phyloP scores from a whole-genome alignment of 2,329 filamentous ascomycete genomes.

The Graphilbum sp. region DNA sequence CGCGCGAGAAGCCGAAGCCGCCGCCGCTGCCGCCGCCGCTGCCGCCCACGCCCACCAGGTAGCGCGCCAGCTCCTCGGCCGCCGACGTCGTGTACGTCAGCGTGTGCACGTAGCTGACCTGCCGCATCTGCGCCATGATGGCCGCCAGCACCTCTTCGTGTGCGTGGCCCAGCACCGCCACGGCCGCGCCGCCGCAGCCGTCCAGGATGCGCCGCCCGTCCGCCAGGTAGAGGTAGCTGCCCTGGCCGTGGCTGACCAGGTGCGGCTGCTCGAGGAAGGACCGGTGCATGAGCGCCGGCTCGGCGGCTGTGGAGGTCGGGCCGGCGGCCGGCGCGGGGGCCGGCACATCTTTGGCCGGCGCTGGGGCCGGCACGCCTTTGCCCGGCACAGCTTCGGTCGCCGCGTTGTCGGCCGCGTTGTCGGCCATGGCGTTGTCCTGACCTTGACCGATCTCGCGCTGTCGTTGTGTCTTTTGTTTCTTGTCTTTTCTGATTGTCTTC shows the following conservation, averaged over 20 bases:
- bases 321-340: too few relatives aligned
- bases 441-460: too few relatives aligned
- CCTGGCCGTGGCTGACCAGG: not conserved
- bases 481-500: too few relatives aligned
- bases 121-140: constrained; percentile 32
- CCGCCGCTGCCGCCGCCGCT: too few relatives aligned
- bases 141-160: constrained; percentile 42
- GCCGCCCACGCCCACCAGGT: constrained; percentile 2
- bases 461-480: too few relatives aligned
- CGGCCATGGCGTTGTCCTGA: too few relatives aligned
- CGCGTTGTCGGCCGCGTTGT: too few relatives aligned
- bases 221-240: constrained; percentile 3
- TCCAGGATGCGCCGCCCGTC: constrained; percentile 48
- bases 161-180: constrained; percentile 54
- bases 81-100: constrained; percentile 36
- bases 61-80: constrained; percentile 31
- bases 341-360: too few relatives aligned
- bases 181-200: constrained; percentile 56
- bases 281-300: constrained; percentile 6
- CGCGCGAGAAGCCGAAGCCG: constrained; percentile 20
- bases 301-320: not conserved
- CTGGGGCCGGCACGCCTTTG: too few relatives aligned
- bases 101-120: constrained; percentile 16
- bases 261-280: constrained; percentile 1
- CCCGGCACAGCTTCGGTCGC: too few relatives aligned